Base-by-base conservation (phyloP, 73 alveolate genomes). In the Paramecium caudatum region DNA sequence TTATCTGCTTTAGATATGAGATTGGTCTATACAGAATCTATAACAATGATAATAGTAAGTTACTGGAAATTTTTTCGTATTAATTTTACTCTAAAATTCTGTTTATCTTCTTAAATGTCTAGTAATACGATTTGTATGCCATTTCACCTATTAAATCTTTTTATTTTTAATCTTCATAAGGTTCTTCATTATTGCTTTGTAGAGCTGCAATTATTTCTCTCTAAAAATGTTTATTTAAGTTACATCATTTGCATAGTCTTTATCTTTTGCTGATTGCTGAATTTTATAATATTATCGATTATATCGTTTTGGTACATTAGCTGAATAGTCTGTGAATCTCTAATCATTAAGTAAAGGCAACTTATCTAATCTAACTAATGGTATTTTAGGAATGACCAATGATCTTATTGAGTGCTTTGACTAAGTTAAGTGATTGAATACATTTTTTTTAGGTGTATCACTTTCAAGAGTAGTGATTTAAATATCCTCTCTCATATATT, bases 21-120 rank as follows among this genome's bases (percentile, higher is more conserved):
- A 45, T 45, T 74, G n/a, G 88, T 74, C 19, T 74, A 74, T 1
- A 74, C 88, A 19, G 88, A 74, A 74, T 74, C 88, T 74, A 43
- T 6, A 41, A 15, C 36, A 10, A 3, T 74, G 15, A 8, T 2
- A 4, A 2, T 15, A 41, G 0, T 1, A 9, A 5, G 12, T 21
- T 74, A 74, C 88, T 74, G 49, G 88, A 5, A 12, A 74, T 74
- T 23, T 74, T 74, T 13, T 37, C 39, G 32, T 21, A 74, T 45
- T 74, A 34, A 74, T 74, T 74, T 47, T 74, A 43, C 32, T 74
- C 88, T 74, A 27, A 13, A 43, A 74, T 74, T 45, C 88, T 45
- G 3, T 74, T 74, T n/a, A 74, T 74, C 17, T 45, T 37, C 32
- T 74, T 74, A 27, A 27, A 74, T n/a, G 88, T 37, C 9, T 30